Percentiles rank a stretch among this genome's conserved stretches.
Conservation (phyloP, 2,329 filamentous ascomycete species). For the Talaromyces atroroseus region DNA sequence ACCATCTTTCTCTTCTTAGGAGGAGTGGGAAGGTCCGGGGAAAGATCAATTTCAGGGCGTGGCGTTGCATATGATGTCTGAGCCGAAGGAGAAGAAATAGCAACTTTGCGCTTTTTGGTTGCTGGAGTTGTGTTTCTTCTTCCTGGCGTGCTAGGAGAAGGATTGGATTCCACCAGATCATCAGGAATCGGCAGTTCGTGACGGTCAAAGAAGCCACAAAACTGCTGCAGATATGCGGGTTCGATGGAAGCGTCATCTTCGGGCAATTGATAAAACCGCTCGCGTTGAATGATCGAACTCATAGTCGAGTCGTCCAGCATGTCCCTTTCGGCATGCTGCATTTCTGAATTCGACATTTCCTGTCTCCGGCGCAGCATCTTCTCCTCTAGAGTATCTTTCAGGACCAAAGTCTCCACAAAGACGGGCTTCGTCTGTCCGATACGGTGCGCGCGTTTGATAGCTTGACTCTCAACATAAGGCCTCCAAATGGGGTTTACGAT, state of each 20-base stretch:
- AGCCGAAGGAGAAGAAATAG: neutral
- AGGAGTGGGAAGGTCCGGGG: constrained; percentile 9
- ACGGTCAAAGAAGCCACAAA: constrained; percentile 34
- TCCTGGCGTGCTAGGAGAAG: neutral
- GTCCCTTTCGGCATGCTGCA: constrained; percentile 52
- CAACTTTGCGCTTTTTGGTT: constrained; percentile 8
- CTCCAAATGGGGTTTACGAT: constrained; percentile 86
- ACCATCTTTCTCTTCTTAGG: constrained; percentile 17
- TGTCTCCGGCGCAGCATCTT: constrained; percentile 68
- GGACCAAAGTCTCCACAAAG: constrained; percentile 76
- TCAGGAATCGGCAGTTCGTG: constrained; percentile 34
- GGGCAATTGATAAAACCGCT: constrained; percentile 43
- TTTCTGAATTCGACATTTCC: constrained; percentile 62
- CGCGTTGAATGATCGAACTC: constrained; percentile 54
- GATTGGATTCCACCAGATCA: constrained; percentile 15
- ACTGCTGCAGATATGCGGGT: constrained; percentile 25
- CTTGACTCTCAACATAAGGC: constrained; percentile 78
- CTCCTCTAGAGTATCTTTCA: constrained; percentile 77
- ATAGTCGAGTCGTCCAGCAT: constrained; percentile 56
- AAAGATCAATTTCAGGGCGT: constrained; percentile 13
- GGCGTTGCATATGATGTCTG: neutral
- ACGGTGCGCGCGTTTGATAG: constrained; percentile 81
- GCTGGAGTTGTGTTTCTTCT: constrained; percentile 1
- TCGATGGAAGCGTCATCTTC: constrained; percentile 24
- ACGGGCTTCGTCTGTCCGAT: constrained; percentile 78